These are phyloP conservation scores for Diutina ranongensis DNA, from an alignment of 1,139 yeast species.

Conservation along the genomic window DNA sequence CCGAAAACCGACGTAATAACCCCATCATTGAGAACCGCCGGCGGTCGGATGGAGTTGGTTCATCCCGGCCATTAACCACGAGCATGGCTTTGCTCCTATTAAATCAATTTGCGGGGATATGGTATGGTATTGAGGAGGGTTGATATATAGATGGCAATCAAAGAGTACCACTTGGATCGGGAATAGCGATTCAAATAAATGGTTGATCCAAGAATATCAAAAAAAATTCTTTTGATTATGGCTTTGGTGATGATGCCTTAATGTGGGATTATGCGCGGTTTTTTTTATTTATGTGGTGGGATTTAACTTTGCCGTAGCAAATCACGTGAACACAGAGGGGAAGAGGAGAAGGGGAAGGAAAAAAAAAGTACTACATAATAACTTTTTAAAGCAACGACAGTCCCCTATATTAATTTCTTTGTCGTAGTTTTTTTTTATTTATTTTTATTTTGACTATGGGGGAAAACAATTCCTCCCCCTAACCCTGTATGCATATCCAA, in stretches of 20 bases:
- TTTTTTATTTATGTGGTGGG: background rate
- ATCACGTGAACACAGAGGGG: background rate
- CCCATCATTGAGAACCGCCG: conserved; percentile 6
- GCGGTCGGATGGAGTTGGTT: background rate
- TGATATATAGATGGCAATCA: background rate
- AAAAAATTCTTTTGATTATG: background rate
- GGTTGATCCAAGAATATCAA: background rate
- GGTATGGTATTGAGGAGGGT: no score
- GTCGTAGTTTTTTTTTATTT: no score
- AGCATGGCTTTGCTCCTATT: conserved; percentile 1
- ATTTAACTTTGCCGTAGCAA: background rate
- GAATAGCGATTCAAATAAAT: background rate
- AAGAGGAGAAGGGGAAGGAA: background rate
- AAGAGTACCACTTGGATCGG: background rate
- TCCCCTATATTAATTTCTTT: no score
- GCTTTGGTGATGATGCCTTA: background rate
- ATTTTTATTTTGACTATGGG: no score
- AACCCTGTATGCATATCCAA: no score
- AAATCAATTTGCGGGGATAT: no score
- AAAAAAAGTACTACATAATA: no score
- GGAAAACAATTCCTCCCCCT: no score
- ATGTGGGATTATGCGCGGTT: background rate
- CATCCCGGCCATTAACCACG: conserved; percentile 4
- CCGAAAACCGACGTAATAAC: background rate
- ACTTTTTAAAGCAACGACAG: no score